These are phyloP conservation scores for Didymella arachidicola DNA, from an alignment of 2,329 filamentous ascomycete species.

Conservation along the genomic window DNA sequence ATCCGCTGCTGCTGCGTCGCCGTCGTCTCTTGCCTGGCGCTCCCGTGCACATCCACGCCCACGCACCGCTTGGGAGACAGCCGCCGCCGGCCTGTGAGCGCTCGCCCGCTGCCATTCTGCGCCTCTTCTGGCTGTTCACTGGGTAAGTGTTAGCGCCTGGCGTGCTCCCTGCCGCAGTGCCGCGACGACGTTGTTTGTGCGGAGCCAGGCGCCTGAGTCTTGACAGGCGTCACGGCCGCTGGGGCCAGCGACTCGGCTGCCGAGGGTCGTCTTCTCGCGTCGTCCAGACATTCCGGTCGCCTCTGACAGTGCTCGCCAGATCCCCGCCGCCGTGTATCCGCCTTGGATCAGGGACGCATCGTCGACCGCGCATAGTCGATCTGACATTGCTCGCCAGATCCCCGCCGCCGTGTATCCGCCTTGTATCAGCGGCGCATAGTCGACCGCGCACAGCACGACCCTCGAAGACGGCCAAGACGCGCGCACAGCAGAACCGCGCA, in stretches of 20 bases:
- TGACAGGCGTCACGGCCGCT: not conserved
- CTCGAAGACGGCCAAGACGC: too few relatives aligned
- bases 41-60: constrained; percentile 10
- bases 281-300: not conserved
- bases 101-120: constrained; percentile 11
- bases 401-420: too few relatives aligned
- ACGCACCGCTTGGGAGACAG: constrained; percentile 6
- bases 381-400: too few relatives aligned
- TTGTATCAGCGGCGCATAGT: not conserved
- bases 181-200: too few relatives aligned
- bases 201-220: not conserved
- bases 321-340: too few relatives aligned
- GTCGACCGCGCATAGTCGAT: too few relatives aligned
- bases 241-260: too few relatives aligned
- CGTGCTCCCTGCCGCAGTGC: constrained; percentile 25
- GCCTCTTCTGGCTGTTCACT: constrained; percentile 40
- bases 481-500: too few relatives aligned
- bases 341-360: too few relatives aligned
- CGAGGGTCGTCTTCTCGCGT: not conserved
- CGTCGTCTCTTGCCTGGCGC: constrained; percentile 1
- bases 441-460: too few relatives aligned
- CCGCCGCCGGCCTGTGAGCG: constrained; percentile 3
- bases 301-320: too few relatives aligned
- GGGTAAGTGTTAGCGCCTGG: constrained; percentile 50
- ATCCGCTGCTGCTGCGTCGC: not conserved